Conservation (phyloP, 805 yeast species). For the Komagataella ulmi region DNA sequence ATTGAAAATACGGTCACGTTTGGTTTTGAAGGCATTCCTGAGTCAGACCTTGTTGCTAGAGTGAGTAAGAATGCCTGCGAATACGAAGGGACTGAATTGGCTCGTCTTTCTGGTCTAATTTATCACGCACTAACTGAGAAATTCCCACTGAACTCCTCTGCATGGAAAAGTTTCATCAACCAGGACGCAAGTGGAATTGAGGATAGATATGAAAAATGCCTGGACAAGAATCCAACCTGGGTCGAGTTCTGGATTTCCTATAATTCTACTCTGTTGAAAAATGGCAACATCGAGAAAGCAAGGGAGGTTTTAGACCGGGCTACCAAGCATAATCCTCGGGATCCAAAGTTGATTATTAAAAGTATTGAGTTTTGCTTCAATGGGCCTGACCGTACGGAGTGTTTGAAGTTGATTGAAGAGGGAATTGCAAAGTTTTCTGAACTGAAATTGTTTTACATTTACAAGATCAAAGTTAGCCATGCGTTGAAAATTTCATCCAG, state of each 20-base stretch:
- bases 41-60: neutral
- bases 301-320: neutral
- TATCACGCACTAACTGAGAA: neutral
- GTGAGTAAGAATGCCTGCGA: neutral
- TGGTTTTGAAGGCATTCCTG: neutral
- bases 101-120: neutral
- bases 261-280: neutral
- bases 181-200: neutral
- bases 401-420: conserved; percentile 25
- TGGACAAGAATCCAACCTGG: neutral
- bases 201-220: neutral
- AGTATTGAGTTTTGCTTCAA: neutral
- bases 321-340: neutral
- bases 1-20: neutral
- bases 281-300: neutral
- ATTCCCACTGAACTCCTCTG: neutral
- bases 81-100: neutral
- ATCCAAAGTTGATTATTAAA: neutral
- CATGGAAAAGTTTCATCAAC: neutral
- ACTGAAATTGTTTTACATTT: conserved; percentile 26
- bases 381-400: conserved; percentile 9
- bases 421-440: conserved; percentile 38
- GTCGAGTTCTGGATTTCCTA: neutral
- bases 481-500: neutral
- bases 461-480: neutral